A percentile compares a stretch with the other conserved stretches of the same genome.
These are phyloP conservation scores for Mycosarcoma maydis DNA, from an alignment of 1,284 basidiomycete genomes.

Conservation along the genomic window DNA sequence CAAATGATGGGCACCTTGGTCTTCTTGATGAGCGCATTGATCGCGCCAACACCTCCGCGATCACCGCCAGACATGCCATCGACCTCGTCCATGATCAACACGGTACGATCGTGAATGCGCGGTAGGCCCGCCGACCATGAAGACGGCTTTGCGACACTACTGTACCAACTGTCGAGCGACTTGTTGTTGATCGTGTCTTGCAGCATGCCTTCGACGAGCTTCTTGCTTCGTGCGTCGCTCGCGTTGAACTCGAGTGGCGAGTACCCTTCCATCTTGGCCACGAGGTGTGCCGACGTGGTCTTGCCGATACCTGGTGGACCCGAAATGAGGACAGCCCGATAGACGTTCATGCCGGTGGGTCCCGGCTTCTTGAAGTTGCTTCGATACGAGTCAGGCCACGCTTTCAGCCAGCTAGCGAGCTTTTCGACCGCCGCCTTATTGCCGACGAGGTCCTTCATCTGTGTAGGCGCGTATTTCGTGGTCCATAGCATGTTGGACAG, in stretches of 20 bases:
- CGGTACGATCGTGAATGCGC: conserved; percentile 80
- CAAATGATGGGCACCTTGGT: conserved; percentile 97
- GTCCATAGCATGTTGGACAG: conserved; percentile 78
- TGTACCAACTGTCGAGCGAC: conserved; percentile 87
- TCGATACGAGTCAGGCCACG: conserved; percentile 72
- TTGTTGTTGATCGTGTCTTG: conserved; percentile 70
- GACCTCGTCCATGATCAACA: conserved; percentile 98
- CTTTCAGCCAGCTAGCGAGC: conserved; percentile 82
- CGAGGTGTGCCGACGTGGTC: conserved; percentile 93
- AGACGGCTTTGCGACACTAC: conserved; percentile 28
- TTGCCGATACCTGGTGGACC: conserved; percentile 97
- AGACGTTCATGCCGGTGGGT: conserved; percentile 86
- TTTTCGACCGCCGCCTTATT: conserved; percentile 90
- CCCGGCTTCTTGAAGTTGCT: conserved; percentile 86
- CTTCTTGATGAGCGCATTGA: conserved; percentile 92
- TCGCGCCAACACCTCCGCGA: conserved; percentile 90
- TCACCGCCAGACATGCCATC: conserved; percentile 99
- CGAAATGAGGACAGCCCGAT: conserved; percentile 86
- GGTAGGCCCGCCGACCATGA: conserved; percentile 11
- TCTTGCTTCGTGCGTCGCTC: conserved; percentile 94
- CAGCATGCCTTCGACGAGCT: conserved; percentile 82
- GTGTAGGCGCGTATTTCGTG: conserved; percentile 88
- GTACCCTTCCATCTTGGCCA: conserved; percentile 87
- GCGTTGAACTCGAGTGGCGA: conserved; percentile 95
- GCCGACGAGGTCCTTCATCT: conserved; percentile 89